Evolutionary conservation across 2,329 filamentous ascomycete species (phyloP), one percentile per base, ranked within the genome.

Genomic region (Alternaria sp.): DNA sequence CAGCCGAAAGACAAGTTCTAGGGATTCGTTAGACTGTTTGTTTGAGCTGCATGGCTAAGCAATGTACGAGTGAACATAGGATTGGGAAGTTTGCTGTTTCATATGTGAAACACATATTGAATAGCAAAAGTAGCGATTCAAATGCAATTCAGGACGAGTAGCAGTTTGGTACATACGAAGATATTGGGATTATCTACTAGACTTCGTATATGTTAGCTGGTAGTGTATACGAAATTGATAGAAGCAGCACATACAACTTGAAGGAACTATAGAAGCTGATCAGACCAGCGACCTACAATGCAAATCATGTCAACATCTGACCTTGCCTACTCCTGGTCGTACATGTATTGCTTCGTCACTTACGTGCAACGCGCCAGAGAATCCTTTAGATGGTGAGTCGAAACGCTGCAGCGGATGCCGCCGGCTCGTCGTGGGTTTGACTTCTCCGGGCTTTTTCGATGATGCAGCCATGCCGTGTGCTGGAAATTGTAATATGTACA

Each of bases 401-500:
- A 92, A 79, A 40, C 89, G 84, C 78, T 93, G 90, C 5, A 91
- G 83, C 44, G 85, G 87, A 79, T 92, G 89, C 46, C 72, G 76
- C 51, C 73, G 70, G 55, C 77, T 69, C 52, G 79, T 64, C 61
- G 69, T 57, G 32, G 63, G 61, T 16, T 73, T 65, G 8, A 67
- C 40, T 10, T 52, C 30, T 2, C 30, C 46, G 9, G 48, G 16
- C 16, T 36, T 60, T 25, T 53, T 52, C 6, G 51, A 14, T 22
- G 48, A 28, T 45, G 12, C 44, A 44, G 50, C 55, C 62, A 64
- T 64, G 40, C 32, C 20, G 28, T 50, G 46, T 30, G 46, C 46
- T 20, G 14, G 7, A 18, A 52, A 41, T 14, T 6, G 22, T 25
- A 16, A 12, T n/a, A 56, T 9, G 43, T 46, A 57, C 36, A 51